phyloP scores from a whole-genome alignment of 805 yeast genomes.

The Torulaspora delbrueckii region DNA sequence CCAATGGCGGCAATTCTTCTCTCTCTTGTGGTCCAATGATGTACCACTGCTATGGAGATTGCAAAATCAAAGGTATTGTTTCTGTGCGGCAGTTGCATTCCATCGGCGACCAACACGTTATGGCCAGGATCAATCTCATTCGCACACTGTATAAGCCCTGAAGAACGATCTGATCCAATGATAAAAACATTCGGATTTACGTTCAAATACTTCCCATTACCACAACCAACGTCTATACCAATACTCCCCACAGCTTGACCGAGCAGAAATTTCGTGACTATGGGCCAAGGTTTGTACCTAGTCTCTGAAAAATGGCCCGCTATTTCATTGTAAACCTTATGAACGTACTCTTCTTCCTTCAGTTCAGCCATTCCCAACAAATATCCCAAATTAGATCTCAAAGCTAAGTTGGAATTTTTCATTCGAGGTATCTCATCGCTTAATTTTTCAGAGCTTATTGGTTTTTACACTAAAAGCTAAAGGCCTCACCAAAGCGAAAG shows the following conservation, averaged over 20 bases:
- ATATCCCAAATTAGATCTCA: background rate
- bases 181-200: slow-evolving; percentile 65
- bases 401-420: background rate
- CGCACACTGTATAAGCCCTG: slow-evolving; percentile 65
- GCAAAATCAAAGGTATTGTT: slow-evolving; percentile 64
- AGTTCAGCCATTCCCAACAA: slow-evolving; percentile 39
- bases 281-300: slow-evolving; percentile 95
- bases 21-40: slow-evolving; percentile 83
- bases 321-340: slow-evolving; percentile 86
- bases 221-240: slow-evolving; percentile 95
- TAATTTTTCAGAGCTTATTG: slow-evolving; percentile 1
- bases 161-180: slow-evolving; percentile 70
- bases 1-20: slow-evolving; percentile 72
- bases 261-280: slow-evolving; percentile 67
- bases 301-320: slow-evolving; percentile 93
- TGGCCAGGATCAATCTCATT: slow-evolving; percentile 34
- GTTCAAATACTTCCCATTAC: slow-evolving; percentile 86
- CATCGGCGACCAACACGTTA: slow-evolving; percentile 78
- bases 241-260: slow-evolving; percentile 49
- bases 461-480: background rate
- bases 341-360: slow-evolving; percentile 78
- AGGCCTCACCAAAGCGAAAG: background rate
- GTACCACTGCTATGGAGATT: slow-evolving; percentile 90
- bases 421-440: slow-evolving; percentile 2
- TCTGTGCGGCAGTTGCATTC: slow-evolving; percentile 57